Conservation (phyloP, 805 yeast species). For the Nakazawaea sp. region DNA sequence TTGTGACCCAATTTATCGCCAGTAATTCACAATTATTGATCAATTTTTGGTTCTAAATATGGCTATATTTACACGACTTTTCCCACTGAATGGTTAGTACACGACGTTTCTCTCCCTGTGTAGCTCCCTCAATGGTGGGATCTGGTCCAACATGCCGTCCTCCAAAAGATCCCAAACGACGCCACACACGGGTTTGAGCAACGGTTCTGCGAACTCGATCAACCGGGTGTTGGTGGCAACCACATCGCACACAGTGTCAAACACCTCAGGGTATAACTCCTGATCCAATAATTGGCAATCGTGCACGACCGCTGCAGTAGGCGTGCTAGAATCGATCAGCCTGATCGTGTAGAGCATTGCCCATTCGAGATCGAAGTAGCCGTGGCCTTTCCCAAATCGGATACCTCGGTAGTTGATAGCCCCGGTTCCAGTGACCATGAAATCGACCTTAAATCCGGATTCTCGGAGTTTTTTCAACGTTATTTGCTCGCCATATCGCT, state of each 20-base stretch:
- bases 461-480: constrained; percentile 15
- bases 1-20: too few species aligned
- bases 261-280: constrained; percentile 20
- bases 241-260: constrained; percentile 25
- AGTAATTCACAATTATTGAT: too few species aligned
- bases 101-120: too few species aligned
- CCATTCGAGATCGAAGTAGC: constrained; percentile 25
- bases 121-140: constrained; percentile 22
- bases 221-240: constrained; percentile 20
- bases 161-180: constrained; percentile 21
- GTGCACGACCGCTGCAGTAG: constrained; percentile 23
- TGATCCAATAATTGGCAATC: constrained; percentile 23
- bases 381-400: constrained; percentile 26
- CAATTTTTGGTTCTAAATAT: too few species aligned
- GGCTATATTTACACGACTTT: too few species aligned
- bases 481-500: constrained; percentile 16
- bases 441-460: constrained; percentile 14
- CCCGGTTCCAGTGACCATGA: constrained; percentile 25
- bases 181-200: constrained; percentile 20
- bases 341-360: constrained; percentile 22
- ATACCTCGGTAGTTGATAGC: constrained; percentile 24
- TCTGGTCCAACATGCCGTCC: constrained; percentile 20
- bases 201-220: constrained; percentile 13
- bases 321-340: constrained; percentile 15
- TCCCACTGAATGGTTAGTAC: too few species aligned